phyloP scores from a whole-genome alignment of 108 stramenopile genomes.

The Pseudonitzschia multiseries region DNA sequence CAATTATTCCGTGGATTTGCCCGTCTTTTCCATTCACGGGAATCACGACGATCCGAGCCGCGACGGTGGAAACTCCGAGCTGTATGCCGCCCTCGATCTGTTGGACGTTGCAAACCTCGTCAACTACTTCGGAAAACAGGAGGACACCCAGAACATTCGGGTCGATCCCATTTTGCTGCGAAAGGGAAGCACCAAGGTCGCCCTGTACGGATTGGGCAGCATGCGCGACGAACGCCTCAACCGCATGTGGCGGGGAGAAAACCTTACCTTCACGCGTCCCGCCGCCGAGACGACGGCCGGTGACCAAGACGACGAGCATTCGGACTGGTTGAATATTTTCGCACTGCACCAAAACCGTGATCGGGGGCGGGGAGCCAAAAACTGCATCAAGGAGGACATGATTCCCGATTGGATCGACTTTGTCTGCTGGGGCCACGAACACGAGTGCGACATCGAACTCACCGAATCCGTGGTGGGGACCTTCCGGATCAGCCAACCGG shows the following conservation, averaged over 20 bases:
- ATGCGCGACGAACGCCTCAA: conserved; percentile 98
- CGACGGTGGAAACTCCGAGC: conserved; percentile 59
- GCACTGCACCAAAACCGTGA: conserved; percentile 98
- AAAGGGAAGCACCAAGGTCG: conserved; percentile 91
- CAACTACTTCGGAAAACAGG: conserved; percentile 96
- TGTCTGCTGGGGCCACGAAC: conserved; percentile 95
- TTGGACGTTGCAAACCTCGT: conserved; percentile 86
- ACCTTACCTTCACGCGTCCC: conserved; percentile 80
- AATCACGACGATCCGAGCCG: conserved; percentile 98
- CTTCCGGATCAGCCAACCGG: conserved; percentile 94
- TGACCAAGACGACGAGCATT: conserved; percentile 35
- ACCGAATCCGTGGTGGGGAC: conserved; percentile 88
- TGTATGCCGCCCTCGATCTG: conserved; percentile 91
- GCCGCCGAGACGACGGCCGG: background rate
- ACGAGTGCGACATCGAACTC: conserved; percentile 89
- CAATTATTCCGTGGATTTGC: conserved; percentile 85
- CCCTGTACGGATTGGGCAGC: conserved; percentile 92
- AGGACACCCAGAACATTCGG: conserved; percentile 84
- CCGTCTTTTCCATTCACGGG: conserved; percentile 97
- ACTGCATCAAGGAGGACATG: conserved; percentile 95
- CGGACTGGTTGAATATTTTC: conserved; percentile 91
- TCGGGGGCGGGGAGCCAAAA: conserved; percentile 89
- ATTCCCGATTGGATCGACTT: conserved; percentile 99
- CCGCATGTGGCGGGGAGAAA: conserved; percentile 91
- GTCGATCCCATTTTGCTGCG: conserved; percentile 86